Conservation (phyloP, 2,329 filamentous ascomycete species). For the Paramyrothecium roridum region DNA sequence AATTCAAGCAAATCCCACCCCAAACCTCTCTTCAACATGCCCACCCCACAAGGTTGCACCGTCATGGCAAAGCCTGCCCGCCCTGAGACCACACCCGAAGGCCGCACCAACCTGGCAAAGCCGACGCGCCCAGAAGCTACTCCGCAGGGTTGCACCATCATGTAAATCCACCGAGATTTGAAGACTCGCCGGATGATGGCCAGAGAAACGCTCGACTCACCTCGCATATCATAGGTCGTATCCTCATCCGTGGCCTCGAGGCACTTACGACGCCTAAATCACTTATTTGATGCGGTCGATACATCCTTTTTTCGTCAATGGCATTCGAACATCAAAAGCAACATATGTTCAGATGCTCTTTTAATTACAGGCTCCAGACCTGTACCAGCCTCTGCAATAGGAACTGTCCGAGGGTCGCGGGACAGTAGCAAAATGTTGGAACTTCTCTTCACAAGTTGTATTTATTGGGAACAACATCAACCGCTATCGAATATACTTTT, state of each 20-base stretch:
- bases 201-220: constrained; percentile 2
- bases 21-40: constrained; percentile 21
- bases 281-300: too few relatives aligned
- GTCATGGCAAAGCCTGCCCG: constrained; percentile 24
- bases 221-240: not conserved
- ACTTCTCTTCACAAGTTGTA: not conserved
- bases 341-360: too few relatives aligned
- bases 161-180: constrained; percentile 22
- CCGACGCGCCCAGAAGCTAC: constrained; percentile 11
- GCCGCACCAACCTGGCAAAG: constrained; percentile 25
- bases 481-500: too few relatives aligned
- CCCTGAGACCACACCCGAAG: constrained; percentile 12
- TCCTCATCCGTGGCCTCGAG: too few relatives aligned
- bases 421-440: not conserved
- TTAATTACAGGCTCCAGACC: too few relatives aligned
- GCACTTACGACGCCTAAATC: too few relatives aligned
- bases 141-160: constrained; percentile 26
- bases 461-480: too few relatives aligned
- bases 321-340: too few relatives aligned
- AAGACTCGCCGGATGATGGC: too few relatives aligned
- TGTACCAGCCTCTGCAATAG: too few relatives aligned
- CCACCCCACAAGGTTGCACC: constrained; percentile 20
- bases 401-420: too few relatives aligned
- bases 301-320: too few relatives aligned
- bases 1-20: constrained; percentile 18